These are phyloP conservation scores for Rhodamnia rubescens DNA, from an alignment of 345 rosid genomes.

Conservation along the genomic window DNA sequence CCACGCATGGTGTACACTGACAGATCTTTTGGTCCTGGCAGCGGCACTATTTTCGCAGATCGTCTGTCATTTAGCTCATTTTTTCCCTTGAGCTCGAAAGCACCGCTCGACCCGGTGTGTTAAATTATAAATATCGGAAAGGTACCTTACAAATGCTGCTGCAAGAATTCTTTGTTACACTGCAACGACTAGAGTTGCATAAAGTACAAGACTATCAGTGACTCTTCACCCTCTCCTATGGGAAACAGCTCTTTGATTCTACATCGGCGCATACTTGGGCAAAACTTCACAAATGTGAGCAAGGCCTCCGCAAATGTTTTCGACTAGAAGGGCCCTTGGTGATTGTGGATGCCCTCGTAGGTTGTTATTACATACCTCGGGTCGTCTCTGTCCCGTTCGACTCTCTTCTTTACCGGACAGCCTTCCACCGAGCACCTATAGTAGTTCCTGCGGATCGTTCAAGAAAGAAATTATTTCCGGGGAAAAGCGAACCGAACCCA, in stretches of 20 bases:
- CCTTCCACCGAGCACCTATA: constrained; percentile 65
- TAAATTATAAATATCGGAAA: not conserved
- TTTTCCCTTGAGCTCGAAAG: not conserved
- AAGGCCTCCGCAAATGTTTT: not conserved
- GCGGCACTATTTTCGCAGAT: not conserved
- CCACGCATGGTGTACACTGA: not conserved
- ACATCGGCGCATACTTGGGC: no score
- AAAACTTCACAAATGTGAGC: not conserved
- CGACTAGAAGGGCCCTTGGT: constrained; percentile 21
- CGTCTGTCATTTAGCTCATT: not conserved
- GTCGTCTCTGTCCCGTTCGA: constrained; percentile 79
- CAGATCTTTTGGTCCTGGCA: not conserved
- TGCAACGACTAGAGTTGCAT: not conserved
- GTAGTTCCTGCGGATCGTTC: constrained; percentile 48
- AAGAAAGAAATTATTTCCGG: not conserved
- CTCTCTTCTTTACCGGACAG: constrained; percentile 85
- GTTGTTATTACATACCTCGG: constrained; percentile 70
- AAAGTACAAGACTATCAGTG: not conserved
- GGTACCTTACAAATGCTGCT: not conserved
- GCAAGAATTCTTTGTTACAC: not conserved
- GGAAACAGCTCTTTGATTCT: no score
- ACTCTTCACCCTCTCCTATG: no score
- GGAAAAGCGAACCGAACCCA: not conserved
- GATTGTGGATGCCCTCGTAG: constrained; percentile 69
- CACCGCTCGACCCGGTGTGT: not conserved